Evolutionary conservation across 805 yeast species (phyloP).

Genomic region (Jamesozyma piceae): DNA sequence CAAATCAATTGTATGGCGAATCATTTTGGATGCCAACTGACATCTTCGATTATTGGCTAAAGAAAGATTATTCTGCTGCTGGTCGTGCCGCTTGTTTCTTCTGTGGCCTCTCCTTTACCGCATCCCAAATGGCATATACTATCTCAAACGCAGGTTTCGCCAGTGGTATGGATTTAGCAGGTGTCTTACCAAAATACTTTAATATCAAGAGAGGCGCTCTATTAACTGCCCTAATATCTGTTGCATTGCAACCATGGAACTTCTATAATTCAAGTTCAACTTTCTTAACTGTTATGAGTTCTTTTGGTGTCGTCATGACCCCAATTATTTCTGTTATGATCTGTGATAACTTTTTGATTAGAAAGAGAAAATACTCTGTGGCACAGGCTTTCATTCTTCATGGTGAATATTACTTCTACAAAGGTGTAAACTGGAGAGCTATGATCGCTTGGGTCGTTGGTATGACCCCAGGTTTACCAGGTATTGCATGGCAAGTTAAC

Average conservation of each 20-base stretch:
- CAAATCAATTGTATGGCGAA: conserved; percentile 28
- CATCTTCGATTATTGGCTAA: conserved; percentile 26
- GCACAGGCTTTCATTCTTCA: conserved; percentile 19
- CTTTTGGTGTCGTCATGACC: conserved; percentile 32
- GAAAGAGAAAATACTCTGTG: conserved; percentile 31
- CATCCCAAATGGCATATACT: conserved; percentile 33
- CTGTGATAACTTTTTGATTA: conserved; percentile 33
- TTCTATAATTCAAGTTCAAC: conserved; percentile 31
- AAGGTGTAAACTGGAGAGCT: conserved; percentile 34
- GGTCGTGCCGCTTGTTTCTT: conserved; percentile 34
- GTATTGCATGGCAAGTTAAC: conserved; percentile 32
- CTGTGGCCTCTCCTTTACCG: conserved; percentile 30
- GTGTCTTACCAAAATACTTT: conserved; percentile 32
- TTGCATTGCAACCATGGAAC: conserved; percentile 33
- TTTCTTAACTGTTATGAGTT: conserved; percentile 31
- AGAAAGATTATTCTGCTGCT: conserved; percentile 24
- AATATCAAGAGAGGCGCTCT: conserved; percentile 35
- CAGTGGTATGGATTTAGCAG: conserved; percentile 38
- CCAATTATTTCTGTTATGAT: conserved; percentile 33
- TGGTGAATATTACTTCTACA: conserved; percentile 30
- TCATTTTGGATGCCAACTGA: conserved; percentile 32
- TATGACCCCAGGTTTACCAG: conserved; percentile 42
- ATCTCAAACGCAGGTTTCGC: conserved; percentile 33
- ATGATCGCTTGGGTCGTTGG: conserved; percentile 28
- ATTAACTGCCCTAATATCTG: conserved; percentile 27